Evolutionary conservation across 345 rosid genomes (phyloP).

Genomic region (Murraya koenigii): DNA sequence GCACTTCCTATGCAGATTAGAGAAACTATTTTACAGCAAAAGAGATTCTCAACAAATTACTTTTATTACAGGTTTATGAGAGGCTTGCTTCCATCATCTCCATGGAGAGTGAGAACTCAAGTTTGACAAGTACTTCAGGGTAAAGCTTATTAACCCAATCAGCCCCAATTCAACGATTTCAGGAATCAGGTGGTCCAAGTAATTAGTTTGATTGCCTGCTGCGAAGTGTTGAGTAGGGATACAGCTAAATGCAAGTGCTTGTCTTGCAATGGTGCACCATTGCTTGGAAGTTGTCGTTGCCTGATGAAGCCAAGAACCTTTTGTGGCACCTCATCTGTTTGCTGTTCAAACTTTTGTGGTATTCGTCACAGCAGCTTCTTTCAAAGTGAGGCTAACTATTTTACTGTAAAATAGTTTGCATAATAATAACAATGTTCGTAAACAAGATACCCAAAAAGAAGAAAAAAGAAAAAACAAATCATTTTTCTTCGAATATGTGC

Average conservation of each 20-base stretch:
- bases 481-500: no score
- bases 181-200: neutral
- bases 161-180: neutral
- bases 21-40: neutral
- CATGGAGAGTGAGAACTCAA: constrained; percentile 76
- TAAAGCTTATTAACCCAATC: constrained; percentile 17
- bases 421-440: neutral
- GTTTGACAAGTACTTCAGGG: constrained; percentile 34
- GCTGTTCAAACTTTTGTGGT: neutral
- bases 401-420: neutral
- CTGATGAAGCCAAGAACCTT: neutral
- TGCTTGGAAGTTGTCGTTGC: neutral
- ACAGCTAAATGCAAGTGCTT: neutral
- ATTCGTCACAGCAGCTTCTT: neutral
- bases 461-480: neutral
- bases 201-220: neutral
- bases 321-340: neutral
- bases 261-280: neutral
- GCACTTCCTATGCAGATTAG: neutral
- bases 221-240: neutral
- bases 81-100: constrained; percentile 78
- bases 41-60: neutral
- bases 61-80: constrained; percentile 55
- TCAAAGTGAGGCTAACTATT: neutral
- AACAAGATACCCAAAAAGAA: no score